Conservation (phyloP, 2,329 filamentous ascomycete genomes). For the Neopestalotiopsis sp. region DNA sequence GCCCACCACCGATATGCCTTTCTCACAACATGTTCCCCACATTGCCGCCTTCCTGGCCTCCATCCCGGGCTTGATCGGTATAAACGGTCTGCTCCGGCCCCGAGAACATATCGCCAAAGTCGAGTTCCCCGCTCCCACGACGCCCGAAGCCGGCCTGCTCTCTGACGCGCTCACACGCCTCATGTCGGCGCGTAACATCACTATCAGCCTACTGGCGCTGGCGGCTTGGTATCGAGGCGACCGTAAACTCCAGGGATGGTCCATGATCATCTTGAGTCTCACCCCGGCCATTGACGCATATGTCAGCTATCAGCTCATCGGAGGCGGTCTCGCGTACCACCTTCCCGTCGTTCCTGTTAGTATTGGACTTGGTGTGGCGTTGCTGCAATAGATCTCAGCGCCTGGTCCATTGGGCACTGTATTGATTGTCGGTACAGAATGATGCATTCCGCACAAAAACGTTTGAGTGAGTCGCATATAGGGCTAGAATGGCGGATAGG, state of each 20-base stretch:
- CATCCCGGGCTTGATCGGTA: neutral
- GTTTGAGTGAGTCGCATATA: no score
- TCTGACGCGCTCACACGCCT: neutral
- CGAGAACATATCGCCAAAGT: neutral
- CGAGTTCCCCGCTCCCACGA: conserved; percentile 2
- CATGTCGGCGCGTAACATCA: neutral
- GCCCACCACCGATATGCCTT: no score
- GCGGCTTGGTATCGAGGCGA: neutral
- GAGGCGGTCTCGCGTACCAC: neutral
- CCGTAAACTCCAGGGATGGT: neutral
- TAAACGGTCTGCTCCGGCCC: neutral
- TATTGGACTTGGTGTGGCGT: neutral
- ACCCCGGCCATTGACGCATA: neutral
- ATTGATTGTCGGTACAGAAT: no score
- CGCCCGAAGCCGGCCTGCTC: neutral
- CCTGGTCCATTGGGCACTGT: no score
- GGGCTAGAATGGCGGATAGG: no score
- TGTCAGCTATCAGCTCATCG: conserved; percentile 3
- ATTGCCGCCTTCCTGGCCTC: neutral
- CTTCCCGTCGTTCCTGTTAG: neutral
- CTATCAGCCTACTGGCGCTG: neutral
- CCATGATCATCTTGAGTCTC: neutral
- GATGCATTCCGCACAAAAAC: no score
- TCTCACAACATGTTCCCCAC: no score
- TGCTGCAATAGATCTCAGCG: neutral